phyloP scores from a whole-genome alignment of 805 yeast species.

The Peterozyma xylosa region DNA sequence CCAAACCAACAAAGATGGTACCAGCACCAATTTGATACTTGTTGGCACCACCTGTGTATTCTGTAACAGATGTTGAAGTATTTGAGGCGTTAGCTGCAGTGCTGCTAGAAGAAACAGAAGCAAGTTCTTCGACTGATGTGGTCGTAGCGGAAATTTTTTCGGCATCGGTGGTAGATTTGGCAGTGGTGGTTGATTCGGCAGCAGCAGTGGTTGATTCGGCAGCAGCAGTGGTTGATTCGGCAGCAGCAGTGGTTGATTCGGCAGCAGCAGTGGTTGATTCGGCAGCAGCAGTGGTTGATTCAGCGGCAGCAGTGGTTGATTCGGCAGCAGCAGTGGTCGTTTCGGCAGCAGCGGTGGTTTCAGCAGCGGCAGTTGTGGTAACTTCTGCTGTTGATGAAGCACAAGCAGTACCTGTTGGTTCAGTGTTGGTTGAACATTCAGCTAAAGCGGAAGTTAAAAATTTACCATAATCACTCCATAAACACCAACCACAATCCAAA shows the following conservation, averaged over 20 bases:
- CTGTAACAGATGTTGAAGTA: constrained; percentile 3
- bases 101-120: constrained; percentile 7
- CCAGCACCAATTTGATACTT: constrained; percentile 12
- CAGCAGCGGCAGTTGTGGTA: constrained; percentile 7
- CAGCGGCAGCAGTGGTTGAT: constrained; percentile 6
- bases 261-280: constrained; percentile 19
- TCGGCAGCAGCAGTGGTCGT: constrained; percentile 12
- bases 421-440: constrained; percentile 24
- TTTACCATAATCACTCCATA: constrained; percentile 27
- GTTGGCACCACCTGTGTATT: constrained; percentile 10
- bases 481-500: constrained; percentile 32
- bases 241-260: constrained; percentile 19
- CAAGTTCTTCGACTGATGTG: constrained; percentile 6
- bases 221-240: constrained; percentile 8
- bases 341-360: constrained; percentile 12
- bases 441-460: constrained; percentile 21
- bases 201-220: constrained; percentile 8
- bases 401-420: constrained; percentile 27
- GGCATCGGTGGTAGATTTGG: constrained; percentile 7
- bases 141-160: constrained; percentile 8
- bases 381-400: neutral
- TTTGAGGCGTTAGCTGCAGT: neutral
- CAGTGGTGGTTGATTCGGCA: constrained; percentile 9
- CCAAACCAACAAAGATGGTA: constrained; percentile 12
- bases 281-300: constrained; percentile 11